Conservation (phyloP, 2,329 filamentous ascomycete species). For the Ascocoryne sarcoides region DNA sequence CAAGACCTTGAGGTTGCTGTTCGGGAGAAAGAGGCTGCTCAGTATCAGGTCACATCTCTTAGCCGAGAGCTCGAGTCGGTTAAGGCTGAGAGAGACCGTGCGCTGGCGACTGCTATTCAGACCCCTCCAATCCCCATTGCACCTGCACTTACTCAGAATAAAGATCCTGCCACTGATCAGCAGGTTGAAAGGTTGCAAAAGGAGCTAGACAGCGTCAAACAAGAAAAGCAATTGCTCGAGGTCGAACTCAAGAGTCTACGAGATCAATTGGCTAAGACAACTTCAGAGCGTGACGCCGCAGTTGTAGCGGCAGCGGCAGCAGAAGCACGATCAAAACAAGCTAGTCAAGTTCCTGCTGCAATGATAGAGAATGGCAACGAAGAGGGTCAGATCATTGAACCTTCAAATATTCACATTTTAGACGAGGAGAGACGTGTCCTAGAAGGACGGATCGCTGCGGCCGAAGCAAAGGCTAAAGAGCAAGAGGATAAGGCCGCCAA, state of each 20-base stretch:
- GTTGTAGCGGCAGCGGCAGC: conserved; percentile 35
- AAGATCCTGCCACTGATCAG: conserved; percentile 39
- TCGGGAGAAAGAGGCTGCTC: conserved; percentile 26
- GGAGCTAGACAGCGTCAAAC: conserved; percentile 55
- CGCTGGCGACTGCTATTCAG: conserved; percentile 22
- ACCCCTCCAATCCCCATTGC: conserved; percentile 29
- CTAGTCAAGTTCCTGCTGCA: conserved; percentile 21
- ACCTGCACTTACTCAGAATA: conserved; percentile 42
- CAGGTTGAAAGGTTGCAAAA: conserved; percentile 42
- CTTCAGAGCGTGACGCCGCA: conserved; percentile 50
- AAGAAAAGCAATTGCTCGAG: conserved; percentile 62
- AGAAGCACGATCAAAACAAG: conserved; percentile 34
- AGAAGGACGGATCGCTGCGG: conserved; percentile 51
- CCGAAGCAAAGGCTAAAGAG: conserved; percentile 54
- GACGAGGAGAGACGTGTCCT: conserved; percentile 52
- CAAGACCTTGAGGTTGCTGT: conserved; percentile 39
- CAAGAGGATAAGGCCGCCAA: conserved; percentile 49
- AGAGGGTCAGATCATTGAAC: conserved; percentile 45
- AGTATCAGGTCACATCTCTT: conserved; percentile 29
- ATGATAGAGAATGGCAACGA: conserved; percentile 42
- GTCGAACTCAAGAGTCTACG: conserved; percentile 48
- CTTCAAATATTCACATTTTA: conserved; percentile 31
- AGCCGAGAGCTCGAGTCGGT: conserved; percentile 35
- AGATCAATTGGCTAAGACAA: conserved; percentile 51
- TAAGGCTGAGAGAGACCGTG: conserved; percentile 37